Percentiles rank a stretch among this genome's conserved stretches.
These are phyloP conservation scores for Monilinia fructicola DNA, from an alignment of 2,329 filamentous ascomycete genomes.

Conservation along the genomic window DNA sequence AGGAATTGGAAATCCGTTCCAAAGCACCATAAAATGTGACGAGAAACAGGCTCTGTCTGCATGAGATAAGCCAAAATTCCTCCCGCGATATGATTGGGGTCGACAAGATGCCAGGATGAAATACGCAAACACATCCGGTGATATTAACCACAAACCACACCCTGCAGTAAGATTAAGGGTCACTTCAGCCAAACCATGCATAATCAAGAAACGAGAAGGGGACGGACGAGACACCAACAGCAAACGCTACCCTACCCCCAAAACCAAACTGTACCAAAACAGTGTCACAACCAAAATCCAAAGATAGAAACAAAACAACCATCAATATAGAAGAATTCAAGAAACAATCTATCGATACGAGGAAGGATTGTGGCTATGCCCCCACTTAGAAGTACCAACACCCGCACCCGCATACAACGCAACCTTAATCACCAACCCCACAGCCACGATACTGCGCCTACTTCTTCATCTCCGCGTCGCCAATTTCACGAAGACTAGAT, in stretches of 20 bases:
- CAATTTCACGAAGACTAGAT: not conserved
- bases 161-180: too few species aligned
- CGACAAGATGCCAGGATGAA: too few species aligned
- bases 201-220: not conserved
- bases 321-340: not conserved
- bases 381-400: not conserved
- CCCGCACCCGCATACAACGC: slow-evolving; percentile 3
- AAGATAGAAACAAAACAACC: not conserved
- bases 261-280: not conserved
- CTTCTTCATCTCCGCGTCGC: not conserved
- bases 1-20: too few species aligned
- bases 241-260: too few species aligned
- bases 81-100: too few species aligned
- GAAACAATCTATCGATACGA: not conserved
- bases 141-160: too few species aligned
- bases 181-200: too few species aligned
- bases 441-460: slow-evolving; percentile 8
- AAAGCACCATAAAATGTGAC: too few species aligned
- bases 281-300: not conserved
- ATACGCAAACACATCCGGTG: too few species aligned
- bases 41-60: too few species aligned
- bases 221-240: not conserved
- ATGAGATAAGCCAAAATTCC: too few species aligned
- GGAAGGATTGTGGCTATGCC: slow-evolving; percentile 20
- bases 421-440: not conserved